phyloP scores from a whole-genome alignment of 2,329 filamentous ascomycete genomes.

The Aspergillus tubingensis region DNA sequence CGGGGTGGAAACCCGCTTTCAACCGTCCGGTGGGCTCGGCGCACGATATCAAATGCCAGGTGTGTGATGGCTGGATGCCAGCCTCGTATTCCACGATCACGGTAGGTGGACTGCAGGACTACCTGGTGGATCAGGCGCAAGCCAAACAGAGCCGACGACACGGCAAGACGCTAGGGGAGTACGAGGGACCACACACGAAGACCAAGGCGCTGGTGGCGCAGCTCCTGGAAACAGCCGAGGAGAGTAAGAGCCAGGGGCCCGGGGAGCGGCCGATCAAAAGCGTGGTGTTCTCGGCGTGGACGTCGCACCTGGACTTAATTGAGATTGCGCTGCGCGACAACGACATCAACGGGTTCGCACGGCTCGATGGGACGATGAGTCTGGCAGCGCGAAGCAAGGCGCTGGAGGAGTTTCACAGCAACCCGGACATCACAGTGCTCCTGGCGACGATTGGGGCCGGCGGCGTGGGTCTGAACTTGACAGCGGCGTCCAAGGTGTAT shows the following conservation, averaged over 20 bases:
- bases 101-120: slow-evolving; percentile 54
- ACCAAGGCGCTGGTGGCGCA: slow-evolving; percentile 79
- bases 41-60: slow-evolving; percentile 60
- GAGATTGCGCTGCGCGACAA: slow-evolving; percentile 71
- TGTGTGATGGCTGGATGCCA: slow-evolving; percentile 66
- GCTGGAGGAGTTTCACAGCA: slow-evolving; percentile 75
- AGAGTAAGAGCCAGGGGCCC: slow-evolving; percentile 46
- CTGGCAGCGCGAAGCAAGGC: slow-evolving; percentile 72
- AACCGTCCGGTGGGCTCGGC: slow-evolving; percentile 43
- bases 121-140: slow-evolving; percentile 59
- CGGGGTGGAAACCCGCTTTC: slow-evolving; percentile 58
- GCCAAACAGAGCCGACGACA: slow-evolving; percentile 55
- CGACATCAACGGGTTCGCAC: slow-evolving; percentile 60
- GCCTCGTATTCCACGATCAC: slow-evolving; percentile 69
- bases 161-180: slow-evolving; percentile 65
- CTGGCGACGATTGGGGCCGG: slow-evolving; percentile 91
- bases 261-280: slow-evolving; percentile 78
- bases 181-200: slow-evolving; percentile 88
- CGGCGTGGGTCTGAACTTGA: slow-evolving; percentile 88
- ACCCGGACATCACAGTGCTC: slow-evolving; percentile 72
- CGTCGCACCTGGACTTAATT: slow-evolving; percentile 88
- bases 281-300: slow-evolving; percentile 96
- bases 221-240: slow-evolving; percentile 64
- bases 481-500: slow-evolving; percentile 80
- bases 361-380: slow-evolving; percentile 89